A percentile compares a stretch with the other conserved stretches of the same genome.
Evolutionary conservation across 192 early-diverging fungal genomes (phyloP).

Genomic region (Rhizophagus prolifer): DNA sequence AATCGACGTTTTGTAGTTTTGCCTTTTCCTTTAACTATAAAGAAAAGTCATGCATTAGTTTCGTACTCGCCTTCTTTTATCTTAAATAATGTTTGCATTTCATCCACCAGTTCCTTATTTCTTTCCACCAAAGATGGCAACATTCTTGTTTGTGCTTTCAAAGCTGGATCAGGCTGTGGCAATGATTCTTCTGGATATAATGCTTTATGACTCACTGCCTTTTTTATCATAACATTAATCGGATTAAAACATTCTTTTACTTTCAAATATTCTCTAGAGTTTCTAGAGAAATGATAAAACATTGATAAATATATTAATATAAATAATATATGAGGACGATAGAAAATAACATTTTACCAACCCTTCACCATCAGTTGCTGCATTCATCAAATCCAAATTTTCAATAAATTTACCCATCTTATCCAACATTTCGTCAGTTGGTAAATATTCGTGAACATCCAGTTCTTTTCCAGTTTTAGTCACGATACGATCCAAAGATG

Average conservation of each 20-base stretch:
- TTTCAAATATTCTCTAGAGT: conserved; percentile 48
- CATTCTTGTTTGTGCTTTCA: conserved; percentile 50
- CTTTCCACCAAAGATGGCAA: conserved; percentile 43
- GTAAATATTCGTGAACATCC: conserved; percentile 44
- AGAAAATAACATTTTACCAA: conserved; percentile 22
- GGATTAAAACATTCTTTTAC: conserved; percentile 65
- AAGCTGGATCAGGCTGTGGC: conserved; percentile 46
- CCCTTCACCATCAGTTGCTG: conserved; percentile 46
- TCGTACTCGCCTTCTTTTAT: conserved; percentile 52
- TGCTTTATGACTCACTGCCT: conserved; percentile 59
- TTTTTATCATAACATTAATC: conserved; percentile 50
- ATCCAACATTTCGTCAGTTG: conserved; percentile 51
- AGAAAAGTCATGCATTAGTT: neutral
- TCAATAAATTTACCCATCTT: conserved; percentile 57
- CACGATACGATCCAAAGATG: conserved; percentile 45
- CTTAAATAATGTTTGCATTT: conserved; percentile 50
- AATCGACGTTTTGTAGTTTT: conserved; percentile 33
- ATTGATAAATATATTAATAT: neutral
- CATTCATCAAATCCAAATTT: conserved; percentile 58
- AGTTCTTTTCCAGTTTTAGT: conserved; percentile 43
- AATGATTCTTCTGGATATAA: conserved; percentile 52
- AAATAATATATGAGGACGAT: neutral
- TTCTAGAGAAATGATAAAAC: conserved; percentile 22
- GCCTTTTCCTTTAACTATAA: conserved; percentile 34
- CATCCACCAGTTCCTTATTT: conserved; percentile 40